Percentiles rank a stretch among this genome's conserved stretches.
phyloP scores from a whole-genome alignment of 2,329 filamentous ascomycete genomes.

The Sphaerulina populicola region DNA sequence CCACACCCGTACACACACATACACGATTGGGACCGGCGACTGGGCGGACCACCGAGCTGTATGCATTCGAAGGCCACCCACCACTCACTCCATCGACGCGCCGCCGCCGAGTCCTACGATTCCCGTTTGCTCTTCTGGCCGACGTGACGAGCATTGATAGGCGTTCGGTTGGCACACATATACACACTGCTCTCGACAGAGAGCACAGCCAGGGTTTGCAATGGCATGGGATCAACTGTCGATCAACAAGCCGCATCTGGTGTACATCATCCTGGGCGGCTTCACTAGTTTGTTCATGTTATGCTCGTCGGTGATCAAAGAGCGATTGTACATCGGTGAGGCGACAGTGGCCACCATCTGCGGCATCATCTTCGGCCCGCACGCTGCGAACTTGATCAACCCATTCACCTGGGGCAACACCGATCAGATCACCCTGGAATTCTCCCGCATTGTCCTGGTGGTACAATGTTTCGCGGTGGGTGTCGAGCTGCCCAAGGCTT shows the following conservation, averaged over 20 bases:
- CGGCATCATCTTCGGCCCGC: slow-evolving; percentile 80
- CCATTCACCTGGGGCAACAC: slow-evolving; percentile 69
- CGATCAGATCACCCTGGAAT: slow-evolving; percentile 80
- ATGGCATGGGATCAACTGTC: slow-evolving; percentile 76
- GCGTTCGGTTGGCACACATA: background rate
- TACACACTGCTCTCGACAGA: background rate
- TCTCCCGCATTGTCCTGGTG: slow-evolving; percentile 79
- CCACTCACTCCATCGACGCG: slow-evolving; percentile 10
- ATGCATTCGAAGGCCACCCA: slow-evolving; percentile 15
- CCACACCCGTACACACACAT: slow-evolving; percentile 20
- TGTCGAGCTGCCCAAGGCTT: slow-evolving; percentile 81
- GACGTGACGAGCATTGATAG: background rate
- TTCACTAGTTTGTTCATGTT: slow-evolving; percentile 99
- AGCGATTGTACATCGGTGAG: slow-evolving; percentile 96
- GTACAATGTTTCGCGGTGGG: slow-evolving; percentile 89
- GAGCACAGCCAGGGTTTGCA: slow-evolving; percentile 13
- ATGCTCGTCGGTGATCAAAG: slow-evolving; percentile 95
- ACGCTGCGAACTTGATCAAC: slow-evolving; percentile 72
- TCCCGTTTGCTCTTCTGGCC: slow-evolving; percentile 8
- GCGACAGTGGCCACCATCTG: slow-evolving; percentile 86
- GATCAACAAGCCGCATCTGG: slow-evolving; percentile 91
- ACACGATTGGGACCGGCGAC: slow-evolving; percentile 30
- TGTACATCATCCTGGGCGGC: slow-evolving; percentile 94
- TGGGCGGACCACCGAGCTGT: slow-evolving; percentile 26
- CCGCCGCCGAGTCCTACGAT: slow-evolving; percentile 17